Evolutionary conservation across 1,139 yeast species (phyloP), one percentile per base, ranked within the genome.

Genomic region (Saccharomycopsis crataegensis): DNA sequence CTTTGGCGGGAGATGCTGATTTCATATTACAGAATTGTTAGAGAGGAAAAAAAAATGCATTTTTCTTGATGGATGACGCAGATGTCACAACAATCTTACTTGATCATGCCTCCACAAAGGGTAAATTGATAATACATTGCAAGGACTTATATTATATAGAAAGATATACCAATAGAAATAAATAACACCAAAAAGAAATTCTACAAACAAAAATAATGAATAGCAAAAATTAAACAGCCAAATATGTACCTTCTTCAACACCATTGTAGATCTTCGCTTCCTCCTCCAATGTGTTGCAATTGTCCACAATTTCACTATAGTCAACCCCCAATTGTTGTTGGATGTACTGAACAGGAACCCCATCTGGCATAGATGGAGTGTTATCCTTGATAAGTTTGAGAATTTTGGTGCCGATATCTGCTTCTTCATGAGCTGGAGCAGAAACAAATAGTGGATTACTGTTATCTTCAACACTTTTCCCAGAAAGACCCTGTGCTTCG

Each of bases 191-290:
- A 22, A 22, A 22, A 22, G 28, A 22, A 22, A 22, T 22, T 22
- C 28, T 22, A 22, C 28, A 22, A 22, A 22, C 28, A 4, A 22
- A 22, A 22, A 22, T 22, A 22, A 22, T 22, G 28, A 22, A 22
- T 22, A 22, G 28, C 28, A 22, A 22, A 22, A 22, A 22, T 38
- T 64, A 78, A 59, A 79, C 73, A 54, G 82, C 79, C 60, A 82
- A 71, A 63, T 69, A 84, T 46, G 80, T 75, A 54, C 76, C 74
- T 55, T 83, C 90, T 62, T 84, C 89, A 58, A 78, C 76, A 22
- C 90, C 88, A 51, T 78, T 74, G 65, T 83, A 86, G 47, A 84
- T 74, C 61, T 74, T 79, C 38, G 91, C 94, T 55, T 74, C 79
- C 50, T 83, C 89, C 11, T 79, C 74, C 61, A 86, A 72, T 42